Evolutionary conservation across 2,329 filamentous ascomycete species (phyloP), one percentile per base, ranked within the genome.

Genomic region (Arachnomyces sp.): DNA sequence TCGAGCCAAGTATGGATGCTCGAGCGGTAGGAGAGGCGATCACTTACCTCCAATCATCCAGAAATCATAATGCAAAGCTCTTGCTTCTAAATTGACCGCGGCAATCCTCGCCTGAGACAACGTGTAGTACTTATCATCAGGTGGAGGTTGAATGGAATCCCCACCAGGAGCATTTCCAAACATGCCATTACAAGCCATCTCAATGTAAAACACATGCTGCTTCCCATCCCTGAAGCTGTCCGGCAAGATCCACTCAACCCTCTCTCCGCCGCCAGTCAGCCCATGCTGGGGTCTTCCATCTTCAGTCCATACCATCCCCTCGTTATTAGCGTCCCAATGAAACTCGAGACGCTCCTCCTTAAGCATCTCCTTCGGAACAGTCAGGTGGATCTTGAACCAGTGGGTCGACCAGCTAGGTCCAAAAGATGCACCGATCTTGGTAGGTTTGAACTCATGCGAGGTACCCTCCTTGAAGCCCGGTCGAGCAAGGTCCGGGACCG

Each of bases 181-280:
- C 89, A 96, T 96, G 62, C 83, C 82, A 62, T 98, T 98, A 67
- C 92, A 96, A 14, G 92, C 92, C 86, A 96, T 95, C 68, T 98
- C 92, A 49, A 98, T 82, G 62, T 95, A 98, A 54, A 98, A 85
- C 13, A 75, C 79, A 61, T 96, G 89, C 54, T 88, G 78, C 59
- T 90, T 80, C 39, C 87, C 89, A 60, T 95, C 86, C 46, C 85
- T 77, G 67, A 85, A 95, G 12, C 72, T 71, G 37, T 86, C 72
- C 7, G 92, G 90, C 33, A 98, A 72, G 44, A 95, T 79, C 89
- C 90, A 98, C 64, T 96, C 88, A 12, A 82, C 75, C 39, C 92
- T 77, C 56, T 98, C 92, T 31, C 86, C 86, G 40, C 84, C 83
- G 13, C 92, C 92, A 1, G 89, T 95, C 53, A 98, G 68, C 11